A percentile compares a stretch with the other conserved stretches of the same genome.
Conservation (phyloP, 352 stramenopile genomes). For the Pythium diclinum region DNA sequence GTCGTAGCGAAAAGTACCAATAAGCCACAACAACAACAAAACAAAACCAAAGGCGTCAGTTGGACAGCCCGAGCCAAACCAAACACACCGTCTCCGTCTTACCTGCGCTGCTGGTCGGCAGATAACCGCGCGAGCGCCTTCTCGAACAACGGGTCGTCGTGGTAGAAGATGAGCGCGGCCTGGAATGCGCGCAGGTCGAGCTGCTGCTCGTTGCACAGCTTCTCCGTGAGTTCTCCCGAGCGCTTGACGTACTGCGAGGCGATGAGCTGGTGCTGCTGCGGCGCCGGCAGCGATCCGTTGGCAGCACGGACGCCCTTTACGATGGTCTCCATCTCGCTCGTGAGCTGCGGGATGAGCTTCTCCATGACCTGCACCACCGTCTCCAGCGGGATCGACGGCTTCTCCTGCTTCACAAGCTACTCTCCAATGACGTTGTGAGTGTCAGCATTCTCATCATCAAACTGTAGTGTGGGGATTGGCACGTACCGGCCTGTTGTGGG, state of each 20-base stretch:
- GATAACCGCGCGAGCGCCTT: conserved; percentile 58
- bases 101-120: conserved; percentile 67
- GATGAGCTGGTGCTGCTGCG: conserved; percentile 51
- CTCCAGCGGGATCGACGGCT: conserved; percentile 54
- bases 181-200: conserved; percentile 73
- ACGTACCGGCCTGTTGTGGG: conserved; percentile 38
- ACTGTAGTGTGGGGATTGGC: not conserved
- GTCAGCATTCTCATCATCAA: not conserved
- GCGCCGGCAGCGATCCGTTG: conserved; percentile 27
- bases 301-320: conserved; percentile 33
- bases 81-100: conserved; percentile 10
- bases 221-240: conserved; percentile 54
- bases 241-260: conserved; percentile 65
- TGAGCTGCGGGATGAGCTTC: conserved; percentile 66
- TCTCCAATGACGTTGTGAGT: conserved; percentile 2
- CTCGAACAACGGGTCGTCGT: conserved; percentile 67
- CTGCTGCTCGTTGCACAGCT: conserved; percentile 46
- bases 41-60: conserved; percentile 6
- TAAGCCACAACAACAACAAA: conserved; percentile 15
- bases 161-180: conserved; percentile 71
- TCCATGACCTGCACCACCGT: conserved; percentile 67
- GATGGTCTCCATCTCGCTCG: conserved; percentile 71
- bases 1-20: conserved; percentile 3
- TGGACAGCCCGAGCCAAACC: conserved; percentile 15
- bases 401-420: conserved; percentile 53